These are phyloP conservation scores for Lasiosphaeris hirsuta DNA, from an alignment of 495 filamentous ascomycete species.

Conservation along the genomic window DNA sequence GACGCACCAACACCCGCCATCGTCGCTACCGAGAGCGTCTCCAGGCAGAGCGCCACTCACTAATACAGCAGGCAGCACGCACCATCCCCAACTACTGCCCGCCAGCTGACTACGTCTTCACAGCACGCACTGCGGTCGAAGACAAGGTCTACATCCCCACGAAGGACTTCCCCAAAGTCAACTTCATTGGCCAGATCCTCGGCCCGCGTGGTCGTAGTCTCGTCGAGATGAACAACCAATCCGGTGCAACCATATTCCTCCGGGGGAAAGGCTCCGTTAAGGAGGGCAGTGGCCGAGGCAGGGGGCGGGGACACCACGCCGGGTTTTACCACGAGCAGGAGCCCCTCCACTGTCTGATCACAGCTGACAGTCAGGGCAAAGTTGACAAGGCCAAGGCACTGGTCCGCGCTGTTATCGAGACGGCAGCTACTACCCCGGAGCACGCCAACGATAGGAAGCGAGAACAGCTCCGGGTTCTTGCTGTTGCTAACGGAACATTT, in stretches of 20 bases:
- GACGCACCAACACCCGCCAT: conserved; percentile 92
- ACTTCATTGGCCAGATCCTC: conserved; percentile 99
- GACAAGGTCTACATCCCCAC: conserved; percentile 98
- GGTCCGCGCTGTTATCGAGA: conserved; percentile 91
- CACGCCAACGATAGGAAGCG: conserved; percentile 92
- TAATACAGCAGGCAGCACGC: conserved; percentile 91
- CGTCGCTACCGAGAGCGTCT: conserved; percentile 88
- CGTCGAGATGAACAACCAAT: conserved; percentile 94
- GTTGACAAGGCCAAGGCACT: conserved; percentile 90
- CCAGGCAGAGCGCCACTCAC: conserved; percentile 90
- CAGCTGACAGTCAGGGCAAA: conserved; percentile 92
- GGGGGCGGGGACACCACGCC: conserved; percentile 75
- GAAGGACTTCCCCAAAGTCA: conserved; percentile 99
- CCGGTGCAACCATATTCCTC: conserved; percentile 89
- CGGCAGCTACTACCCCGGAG: conserved; percentile 92
- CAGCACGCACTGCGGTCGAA: conserved; percentile 58
- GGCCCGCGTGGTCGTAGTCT: conserved; percentile 94
- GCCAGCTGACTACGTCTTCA: conserved; percentile 85
- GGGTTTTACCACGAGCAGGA: conserved; percentile 98
- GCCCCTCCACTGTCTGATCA: conserved; percentile 92
- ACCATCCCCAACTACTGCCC: conserved; percentile 92
- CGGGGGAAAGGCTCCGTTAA: conserved; percentile 96
- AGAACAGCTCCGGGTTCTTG: conserved; percentile 89
- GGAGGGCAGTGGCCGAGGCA: conserved; percentile 92
- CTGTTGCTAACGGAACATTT: conserved; percentile 89